Base-by-base conservation (phyloP, 1,284 basidiomycete species). In the Clitocybe nebularis region DNA sequence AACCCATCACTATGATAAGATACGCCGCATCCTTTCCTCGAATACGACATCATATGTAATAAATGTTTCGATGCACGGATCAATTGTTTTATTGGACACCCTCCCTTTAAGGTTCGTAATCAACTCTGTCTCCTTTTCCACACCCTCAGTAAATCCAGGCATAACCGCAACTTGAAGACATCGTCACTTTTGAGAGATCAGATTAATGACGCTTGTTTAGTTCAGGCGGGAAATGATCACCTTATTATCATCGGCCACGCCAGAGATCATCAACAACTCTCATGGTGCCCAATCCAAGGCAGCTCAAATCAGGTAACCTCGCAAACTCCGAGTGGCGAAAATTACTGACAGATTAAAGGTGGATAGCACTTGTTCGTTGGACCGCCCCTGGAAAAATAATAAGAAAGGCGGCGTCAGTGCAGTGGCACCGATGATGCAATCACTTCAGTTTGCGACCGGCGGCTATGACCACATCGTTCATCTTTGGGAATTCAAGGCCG, bases 381-480 rank as follows among this genome's bases (percentile, higher is more conserved):
- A 46, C 29, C 57, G 67, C 24, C 62, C 64, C 11, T 54, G 55
- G 52, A 60, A 59, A 40, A 43, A 36, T 8, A 48, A 39, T 8
- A 68, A 62, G 52, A 68, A 58, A 47, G 52, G 56, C 9, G 74
- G 73, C 4, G 61, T 69, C 21, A 72, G 70, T 41, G 66, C 68
- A 7, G 52, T 76, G 3, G 56, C 67, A 9, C 32, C 68, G 7
- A 57, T 72, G 59, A 53, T 60, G 48, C 65, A 65, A 20, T 61
- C 68, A 5, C 52, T 58, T 17, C 59, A 60, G 53, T 75, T 77
- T 50, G 72, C 63, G 5, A 75, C 63, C 4, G 75, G 74, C n/a
- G 74, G 74, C 5, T 66, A 72, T 39, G 72, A 76, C 54, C 74
- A 75, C 44, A 39, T 52, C 19, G 61, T 78, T 11, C 73, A 75